Percentiles rank a stretch among this genome's conserved stretches.
Conservation (phyloP, 352 stramenopile species). For the Globisporangium ultimum region DNA sequence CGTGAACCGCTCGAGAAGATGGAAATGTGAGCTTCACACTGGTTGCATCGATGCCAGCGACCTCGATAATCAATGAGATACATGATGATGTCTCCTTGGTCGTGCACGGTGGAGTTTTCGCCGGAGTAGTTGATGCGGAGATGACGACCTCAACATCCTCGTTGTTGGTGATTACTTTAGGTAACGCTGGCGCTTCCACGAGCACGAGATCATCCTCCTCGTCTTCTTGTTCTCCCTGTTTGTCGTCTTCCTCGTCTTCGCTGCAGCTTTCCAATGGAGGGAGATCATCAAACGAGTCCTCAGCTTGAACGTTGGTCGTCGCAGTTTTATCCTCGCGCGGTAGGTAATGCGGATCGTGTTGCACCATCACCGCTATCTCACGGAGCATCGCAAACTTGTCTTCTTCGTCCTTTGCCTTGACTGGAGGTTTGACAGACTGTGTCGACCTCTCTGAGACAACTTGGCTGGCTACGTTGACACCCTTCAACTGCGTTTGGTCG, state of each 20-base stretch:
- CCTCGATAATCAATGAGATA: slow-evolving; percentile 45
- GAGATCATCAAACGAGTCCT: slow-evolving; percentile 34
- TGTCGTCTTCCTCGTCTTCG: slow-evolving; percentile 36
- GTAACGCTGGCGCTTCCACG: background rate
- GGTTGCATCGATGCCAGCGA: slow-evolving; percentile 27
- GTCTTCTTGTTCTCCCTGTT: slow-evolving; percentile 8
- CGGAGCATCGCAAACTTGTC: slow-evolving; percentile 55
- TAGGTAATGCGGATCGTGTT: slow-evolving; percentile 52
- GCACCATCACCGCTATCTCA: slow-evolving; percentile 66
- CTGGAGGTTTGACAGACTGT: background rate
- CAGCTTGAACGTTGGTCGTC: background rate
- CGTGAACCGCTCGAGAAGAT: slow-evolving; percentile 24
- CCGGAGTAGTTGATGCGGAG: background rate
- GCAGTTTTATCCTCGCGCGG: background rate
- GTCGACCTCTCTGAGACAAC: background rate
- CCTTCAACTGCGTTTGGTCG: slow-evolving; percentile 1
- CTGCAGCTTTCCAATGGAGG: slow-evolving; percentile 56
- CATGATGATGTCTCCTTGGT: slow-evolving; percentile 42
- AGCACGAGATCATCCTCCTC: slow-evolving; percentile 13
- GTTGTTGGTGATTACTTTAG: background rate
- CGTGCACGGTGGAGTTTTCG: slow-evolving; percentile 21
- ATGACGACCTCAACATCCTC: slow-evolving; percentile 1
- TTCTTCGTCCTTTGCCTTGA: slow-evolving; percentile 16
- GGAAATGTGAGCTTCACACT: slow-evolving; percentile 44
- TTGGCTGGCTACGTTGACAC: background rate